Evolutionary conservation across 2,329 filamentous ascomycete species (phyloP), one percentile per base, ranked within the genome.

Genomic region (Byssochlamys sp.): DNA sequence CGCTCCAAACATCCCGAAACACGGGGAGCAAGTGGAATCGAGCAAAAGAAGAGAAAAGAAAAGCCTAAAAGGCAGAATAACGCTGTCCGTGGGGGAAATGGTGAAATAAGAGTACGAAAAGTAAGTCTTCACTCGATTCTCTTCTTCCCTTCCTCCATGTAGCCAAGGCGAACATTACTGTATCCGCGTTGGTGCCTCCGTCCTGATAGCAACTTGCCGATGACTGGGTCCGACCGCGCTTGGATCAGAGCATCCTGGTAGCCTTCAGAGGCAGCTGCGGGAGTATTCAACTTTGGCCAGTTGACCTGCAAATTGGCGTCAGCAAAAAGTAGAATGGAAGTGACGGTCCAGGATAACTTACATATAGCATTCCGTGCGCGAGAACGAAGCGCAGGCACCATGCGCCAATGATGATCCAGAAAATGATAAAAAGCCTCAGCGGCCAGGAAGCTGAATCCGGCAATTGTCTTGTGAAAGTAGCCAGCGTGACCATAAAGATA

Each of bases 141-240:
- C 83, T 96, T 99, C 82, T 99, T 99, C 55, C 94, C 94, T 75
- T 99, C 94, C 73, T 99, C 94, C 56, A 95, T 84, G 65, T 88
- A 94, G 31, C 90, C 82, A 65, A 95, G 86, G 60, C 90, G 81
- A 50, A 88, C 87, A 63, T 89, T 89, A 75, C 90, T 96, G 61
- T 90, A 82, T 2, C 91, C 90, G 14, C 91, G 81, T 74, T 95
- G 89, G 69, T 95, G 91, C 60, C 75, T 78, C 28, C 82, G 79
- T 5, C 67, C 62, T 33, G 73, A 70, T 25, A 95, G 81, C 60
- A 95, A 82, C 12, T 83, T 77, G 2, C 94, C 94, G 53, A 97
- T 81, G 19, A 99, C 72, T 59, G 85, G 83, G 69, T 95, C 90
- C 69, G 94, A 91, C 62, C 86, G 81, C 11, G 91, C 91, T 69